A percentile compares a stretch with the other conserved stretches of the same genome.
Evolutionary conservation across 306 rosid genomes (phyloP).

Genomic region (Pyrus betulifolia): DNA sequence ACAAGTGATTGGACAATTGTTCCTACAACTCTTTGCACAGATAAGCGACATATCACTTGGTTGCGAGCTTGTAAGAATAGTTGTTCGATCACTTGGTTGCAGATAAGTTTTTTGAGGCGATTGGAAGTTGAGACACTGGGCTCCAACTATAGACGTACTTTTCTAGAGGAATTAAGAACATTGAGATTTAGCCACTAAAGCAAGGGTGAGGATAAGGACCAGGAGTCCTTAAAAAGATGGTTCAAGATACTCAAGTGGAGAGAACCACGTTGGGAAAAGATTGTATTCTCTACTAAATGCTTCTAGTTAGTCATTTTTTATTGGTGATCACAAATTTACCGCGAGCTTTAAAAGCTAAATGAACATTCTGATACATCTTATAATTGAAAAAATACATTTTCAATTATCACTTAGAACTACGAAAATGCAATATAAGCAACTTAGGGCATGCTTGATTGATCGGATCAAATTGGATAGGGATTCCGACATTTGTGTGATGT

Average conservation of each 20-base stretch:
- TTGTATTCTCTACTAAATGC: background rate
- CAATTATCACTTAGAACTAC: no score
- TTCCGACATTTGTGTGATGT: background rate
- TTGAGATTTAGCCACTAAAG: background rate
- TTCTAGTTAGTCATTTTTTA: background rate
- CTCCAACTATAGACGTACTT: background rate
- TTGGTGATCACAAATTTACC: background rate
- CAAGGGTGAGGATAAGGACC: background rate
- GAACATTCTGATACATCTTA: background rate
- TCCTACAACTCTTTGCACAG: no score
- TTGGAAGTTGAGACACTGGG: background rate
- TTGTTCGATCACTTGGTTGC: no score
- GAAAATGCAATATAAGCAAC: no score
- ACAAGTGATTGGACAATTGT: no score
- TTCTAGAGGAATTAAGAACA: background rate
- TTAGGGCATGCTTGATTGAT: no score
- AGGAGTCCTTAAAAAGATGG: background rate
- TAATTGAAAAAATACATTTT: no score
- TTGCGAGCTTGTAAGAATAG: no score
- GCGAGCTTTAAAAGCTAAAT: background rate
- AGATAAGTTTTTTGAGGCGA: no score
- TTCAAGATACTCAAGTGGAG: background rate
- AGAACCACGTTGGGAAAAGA: background rate
- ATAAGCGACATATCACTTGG: no score
- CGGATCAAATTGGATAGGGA: no score